Evolutionary conservation across 148 eudicot genomes (phyloP).

Genomic region (Camellia granthamiana): DNA sequence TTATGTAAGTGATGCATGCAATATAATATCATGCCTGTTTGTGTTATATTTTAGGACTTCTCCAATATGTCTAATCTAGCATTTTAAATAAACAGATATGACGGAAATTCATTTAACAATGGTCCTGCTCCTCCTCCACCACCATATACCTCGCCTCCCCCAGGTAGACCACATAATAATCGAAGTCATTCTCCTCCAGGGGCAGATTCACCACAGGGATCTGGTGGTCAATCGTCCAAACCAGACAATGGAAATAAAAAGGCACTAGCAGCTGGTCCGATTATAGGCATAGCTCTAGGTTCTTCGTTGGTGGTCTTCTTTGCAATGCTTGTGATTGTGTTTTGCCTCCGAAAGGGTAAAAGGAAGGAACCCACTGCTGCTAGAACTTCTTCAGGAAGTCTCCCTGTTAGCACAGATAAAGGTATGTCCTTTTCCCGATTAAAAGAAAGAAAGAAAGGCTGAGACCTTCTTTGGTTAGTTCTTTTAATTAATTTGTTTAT

Average conservation of each 20-base stretch:
- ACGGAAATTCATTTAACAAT: conserved; percentile 81
- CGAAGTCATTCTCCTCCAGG: conserved; percentile 41
- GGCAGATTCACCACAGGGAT: conserved; percentile 36
- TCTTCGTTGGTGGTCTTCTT: conserved; percentile 45
- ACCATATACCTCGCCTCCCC: conserved; percentile 81
- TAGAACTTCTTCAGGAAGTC: conserved; percentile 51
- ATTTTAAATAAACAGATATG: conserved; percentile 46
- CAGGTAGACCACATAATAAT: conserved; percentile 52
- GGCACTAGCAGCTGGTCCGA: conserved; percentile 51
- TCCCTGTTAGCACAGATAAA: conserved; percentile 51
- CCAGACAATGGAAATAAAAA: conserved; percentile 31
- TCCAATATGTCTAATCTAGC: conserved; percentile 3
- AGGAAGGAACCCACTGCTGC: conserved; percentile 41
- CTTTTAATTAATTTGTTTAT: too few relatives aligned
- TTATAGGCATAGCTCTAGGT: conserved; percentile 74
- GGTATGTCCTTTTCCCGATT: conserved; percentile 29
- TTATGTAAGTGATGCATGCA: conserved; percentile 52
- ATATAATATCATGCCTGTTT: background rate
- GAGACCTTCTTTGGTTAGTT: background rate
- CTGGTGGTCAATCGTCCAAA: conserved; percentile 42
- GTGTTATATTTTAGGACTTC: background rate
- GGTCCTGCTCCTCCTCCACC: conserved; percentile 98
- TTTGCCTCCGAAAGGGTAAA: conserved; percentile 57
- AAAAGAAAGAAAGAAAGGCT: background rate
- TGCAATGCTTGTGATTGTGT: conserved; percentile 50